These are phyloP conservation scores for Rhizophagus sp. DNA, from an alignment of 192 early-diverging fungal species.

Conservation along the genomic window DNA sequence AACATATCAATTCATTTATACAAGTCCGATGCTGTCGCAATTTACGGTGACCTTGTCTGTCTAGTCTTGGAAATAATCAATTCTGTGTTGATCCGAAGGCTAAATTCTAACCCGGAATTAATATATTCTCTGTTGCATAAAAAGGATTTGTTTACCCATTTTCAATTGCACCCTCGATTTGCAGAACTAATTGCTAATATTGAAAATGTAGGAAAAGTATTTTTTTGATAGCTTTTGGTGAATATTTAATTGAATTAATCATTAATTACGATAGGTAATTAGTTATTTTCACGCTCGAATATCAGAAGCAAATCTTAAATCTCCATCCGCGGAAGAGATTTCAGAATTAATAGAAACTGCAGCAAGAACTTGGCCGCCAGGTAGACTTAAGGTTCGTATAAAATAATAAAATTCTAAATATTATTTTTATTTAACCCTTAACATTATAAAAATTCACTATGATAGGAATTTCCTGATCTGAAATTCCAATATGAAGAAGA, in stretches of 20 bases:
- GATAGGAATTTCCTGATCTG: constrained; percentile 51
- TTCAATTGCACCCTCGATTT: constrained; percentile 55
- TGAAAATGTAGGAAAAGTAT: constrained; percentile 35
- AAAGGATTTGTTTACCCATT: constrained; percentile 61
- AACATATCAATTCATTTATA: background rate
- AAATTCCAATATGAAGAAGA: constrained; percentile 74
- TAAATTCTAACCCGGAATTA: constrained; percentile 68
- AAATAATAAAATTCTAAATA: too few relatives aligned
- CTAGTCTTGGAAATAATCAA: constrained; percentile 75
- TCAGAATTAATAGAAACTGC: constrained; percentile 64
- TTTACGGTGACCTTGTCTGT: constrained; percentile 68
- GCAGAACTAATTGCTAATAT: constrained; percentile 63
- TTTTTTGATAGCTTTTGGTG: background rate
- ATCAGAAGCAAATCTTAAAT: constrained; percentile 62
- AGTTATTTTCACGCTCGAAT: constrained; percentile 65
- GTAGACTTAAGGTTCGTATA: constrained; percentile 47
- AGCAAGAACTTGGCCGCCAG: constrained; percentile 62
- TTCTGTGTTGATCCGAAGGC: constrained; percentile 57
- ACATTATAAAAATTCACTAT: background rate
- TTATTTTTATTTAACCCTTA: too few relatives aligned
- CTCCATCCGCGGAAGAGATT: constrained; percentile 64
- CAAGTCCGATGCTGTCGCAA: constrained; percentile 47
- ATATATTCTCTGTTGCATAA: constrained; percentile 70
- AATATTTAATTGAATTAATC: background rate
- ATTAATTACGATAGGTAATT: constrained; percentile 46